These are phyloP conservation scores for Lachnellula occidentalis DNA, from an alignment of 2,329 filamentous ascomycete species.

Conservation along the genomic window DNA sequence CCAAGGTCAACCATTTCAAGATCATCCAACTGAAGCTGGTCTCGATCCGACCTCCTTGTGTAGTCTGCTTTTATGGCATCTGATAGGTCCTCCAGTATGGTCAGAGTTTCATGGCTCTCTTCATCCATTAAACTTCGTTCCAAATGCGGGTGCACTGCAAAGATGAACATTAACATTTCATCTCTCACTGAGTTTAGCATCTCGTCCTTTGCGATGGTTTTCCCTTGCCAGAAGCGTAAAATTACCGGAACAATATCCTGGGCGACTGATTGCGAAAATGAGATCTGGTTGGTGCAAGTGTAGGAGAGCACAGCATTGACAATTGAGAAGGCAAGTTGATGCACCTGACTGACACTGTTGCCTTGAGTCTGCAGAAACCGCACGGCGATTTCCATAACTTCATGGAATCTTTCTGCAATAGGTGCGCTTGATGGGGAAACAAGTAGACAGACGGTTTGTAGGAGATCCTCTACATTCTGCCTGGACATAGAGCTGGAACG, in stretches of 20 bases:
- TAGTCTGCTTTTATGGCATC: constrained; percentile 77
- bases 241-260: constrained; percentile 62
- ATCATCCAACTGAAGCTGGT: constrained; percentile 74
- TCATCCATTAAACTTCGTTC: constrained; percentile 48
- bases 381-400: constrained; percentile 51
- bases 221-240: constrained; percentile 71
- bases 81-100: constrained; percentile 57
- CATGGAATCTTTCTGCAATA: constrained; percentile 48
- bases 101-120: constrained; percentile 27
- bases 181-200: constrained; percentile 57
- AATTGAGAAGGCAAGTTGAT: constrained; percentile 68
- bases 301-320: constrained; percentile 66
- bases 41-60: constrained; percentile 60
- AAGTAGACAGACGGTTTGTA: constrained; percentile 62
- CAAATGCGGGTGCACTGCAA: constrained; percentile 59
- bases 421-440: constrained; percentile 64
- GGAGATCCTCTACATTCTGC: constrained; percentile 45
- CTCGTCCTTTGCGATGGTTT: constrained; percentile 55
- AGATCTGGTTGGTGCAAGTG: constrained; percentile 62
- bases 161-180: constrained; percentile 70
- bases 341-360: constrained; percentile 55
- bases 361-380: constrained; percentile 56
- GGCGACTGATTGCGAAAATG: constrained; percentile 55
- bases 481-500: constrained; percentile 20
- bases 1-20: constrained; percentile 44